These are phyloP conservation scores for Talaromyces rugulosus DNA, from an alignment of 2,329 filamentous ascomycete species.

Conservation along the genomic window DNA sequence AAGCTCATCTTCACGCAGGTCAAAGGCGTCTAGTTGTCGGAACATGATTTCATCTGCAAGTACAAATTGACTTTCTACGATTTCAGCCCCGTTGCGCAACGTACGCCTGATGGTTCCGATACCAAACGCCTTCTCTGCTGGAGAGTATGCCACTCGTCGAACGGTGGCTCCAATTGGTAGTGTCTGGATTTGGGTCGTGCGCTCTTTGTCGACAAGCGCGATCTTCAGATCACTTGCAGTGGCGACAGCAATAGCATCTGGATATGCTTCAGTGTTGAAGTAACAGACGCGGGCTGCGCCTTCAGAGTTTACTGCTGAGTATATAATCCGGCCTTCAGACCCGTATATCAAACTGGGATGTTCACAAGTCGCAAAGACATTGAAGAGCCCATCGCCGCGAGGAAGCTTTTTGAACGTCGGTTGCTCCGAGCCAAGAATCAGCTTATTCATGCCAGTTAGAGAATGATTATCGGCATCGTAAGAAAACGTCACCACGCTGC, in stretches of 20 bases:
- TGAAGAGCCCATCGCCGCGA: conserved; percentile 61
- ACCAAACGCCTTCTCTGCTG: conserved; percentile 73
- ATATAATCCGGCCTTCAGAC: conserved; percentile 79
- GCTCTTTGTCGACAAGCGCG: conserved; percentile 73
- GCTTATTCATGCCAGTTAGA: conserved; percentile 70
- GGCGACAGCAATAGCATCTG: conserved; percentile 74
- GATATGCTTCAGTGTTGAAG: conserved; percentile 78
- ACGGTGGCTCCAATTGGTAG: conserved; percentile 77
- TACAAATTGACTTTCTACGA: conserved; percentile 74
- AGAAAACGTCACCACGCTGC: conserved; percentile 79
- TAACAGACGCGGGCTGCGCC: conserved; percentile 76
- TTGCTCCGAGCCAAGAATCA: conserved; percentile 80
- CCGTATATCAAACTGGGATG: conserved; percentile 92
- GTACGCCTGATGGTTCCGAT: conserved; percentile 79
- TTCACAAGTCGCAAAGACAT: conserved; percentile 89
- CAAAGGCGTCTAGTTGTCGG: conserved; percentile 67
- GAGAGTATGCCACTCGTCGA: conserved; percentile 79
- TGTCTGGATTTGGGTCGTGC: conserved; percentile 82
- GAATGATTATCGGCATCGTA: conserved; percentile 59
- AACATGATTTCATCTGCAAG: conserved; percentile 90
- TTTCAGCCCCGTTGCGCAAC: conserved; percentile 66
- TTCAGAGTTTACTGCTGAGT: conserved; percentile 88
- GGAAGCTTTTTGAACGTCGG: conserved; percentile 77
- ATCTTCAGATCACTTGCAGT: conserved; percentile 73
- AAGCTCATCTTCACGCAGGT: conserved; percentile 65